Conservation (phyloP, 2,329 filamentous ascomycete genomes). For the Tolypocladium tundrense region DNA sequence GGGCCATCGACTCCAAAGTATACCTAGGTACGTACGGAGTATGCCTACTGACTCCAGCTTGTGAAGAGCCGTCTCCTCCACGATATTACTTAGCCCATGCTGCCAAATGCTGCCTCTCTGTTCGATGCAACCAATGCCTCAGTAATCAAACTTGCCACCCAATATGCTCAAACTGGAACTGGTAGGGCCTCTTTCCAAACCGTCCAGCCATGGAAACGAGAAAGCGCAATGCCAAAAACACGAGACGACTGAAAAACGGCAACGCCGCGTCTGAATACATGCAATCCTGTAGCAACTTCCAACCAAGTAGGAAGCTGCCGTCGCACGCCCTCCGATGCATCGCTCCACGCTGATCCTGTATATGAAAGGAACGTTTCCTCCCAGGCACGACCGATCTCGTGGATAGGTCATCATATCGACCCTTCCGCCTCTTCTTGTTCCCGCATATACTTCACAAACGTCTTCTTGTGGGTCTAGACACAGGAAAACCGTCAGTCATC, state of each 20-base stretch:
- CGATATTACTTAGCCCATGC: background rate
- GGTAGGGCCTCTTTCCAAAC: background rate
- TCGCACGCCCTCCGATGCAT: background rate
- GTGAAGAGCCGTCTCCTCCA: background rate
- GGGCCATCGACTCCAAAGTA: background rate
- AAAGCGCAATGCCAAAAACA: background rate
- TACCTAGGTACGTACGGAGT: too few relatives aligned
- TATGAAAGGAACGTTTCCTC: too few relatives aligned
- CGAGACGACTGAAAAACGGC: background rate
- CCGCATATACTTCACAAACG: constrained; percentile 88
- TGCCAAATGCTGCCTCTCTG: background rate
- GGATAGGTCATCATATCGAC: background rate
- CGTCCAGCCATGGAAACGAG: background rate
- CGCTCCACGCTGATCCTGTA: background rate
- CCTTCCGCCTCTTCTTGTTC: constrained; percentile 54
- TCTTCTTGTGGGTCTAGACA: constrained; percentile 80
- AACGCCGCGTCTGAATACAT: background rate
- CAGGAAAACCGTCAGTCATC: constrained; percentile 4
- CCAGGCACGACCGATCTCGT: background rate
- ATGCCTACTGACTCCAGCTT: background rate
- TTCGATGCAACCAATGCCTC: background rate
- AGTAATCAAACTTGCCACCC: background rate
- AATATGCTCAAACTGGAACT: background rate
- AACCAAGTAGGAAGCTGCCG: background rate
- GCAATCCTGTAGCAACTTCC: background rate